Percentiles rank a stretch among this genome's conserved stretches.
These are phyloP conservation scores for Globisporangium okanoganense DNA, from an alignment of 352 stramenopile genomes.

Conservation along the genomic window DNA sequence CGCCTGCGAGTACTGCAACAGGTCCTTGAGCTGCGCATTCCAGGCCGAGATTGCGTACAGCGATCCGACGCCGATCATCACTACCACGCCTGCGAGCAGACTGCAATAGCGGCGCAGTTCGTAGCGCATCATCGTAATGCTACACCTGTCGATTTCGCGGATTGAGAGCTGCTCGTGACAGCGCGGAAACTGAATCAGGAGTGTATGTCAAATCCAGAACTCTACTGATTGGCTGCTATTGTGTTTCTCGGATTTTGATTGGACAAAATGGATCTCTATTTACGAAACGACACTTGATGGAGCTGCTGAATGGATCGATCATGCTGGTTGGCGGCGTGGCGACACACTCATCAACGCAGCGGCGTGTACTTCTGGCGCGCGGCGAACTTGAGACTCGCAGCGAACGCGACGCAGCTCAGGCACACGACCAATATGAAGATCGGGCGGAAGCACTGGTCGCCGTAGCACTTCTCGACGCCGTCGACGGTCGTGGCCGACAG, in stretches of 20 bases:
- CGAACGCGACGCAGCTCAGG: slow-evolving; percentile 45
- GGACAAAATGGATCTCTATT: background rate
- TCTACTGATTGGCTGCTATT: background rate
- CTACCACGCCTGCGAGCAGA: slow-evolving; percentile 49
- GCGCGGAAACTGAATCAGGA: background rate
- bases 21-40: slow-evolving; percentile 80
- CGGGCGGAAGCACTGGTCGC: slow-evolving; percentile 50
- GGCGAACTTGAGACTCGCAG: slow-evolving; percentile 53
- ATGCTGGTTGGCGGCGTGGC: background rate
- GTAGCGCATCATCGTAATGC: slow-evolving; percentile 7
- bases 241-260: background rate
- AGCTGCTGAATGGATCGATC: background rate
- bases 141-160: background rate
- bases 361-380: slow-evolving; percentile 25
- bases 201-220: background rate
- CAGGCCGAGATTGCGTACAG: slow-evolving; percentile 79
- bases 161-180: background rate
- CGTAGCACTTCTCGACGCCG: slow-evolving; percentile 50
- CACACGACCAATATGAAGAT: slow-evolving; percentile 57
- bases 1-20: slow-evolving; percentile 67
- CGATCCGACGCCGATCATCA: slow-evolving; percentile 74
- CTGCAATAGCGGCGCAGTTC: slow-evolving; percentile 32
- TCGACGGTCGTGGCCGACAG: slow-evolving; percentile 28
- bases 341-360: slow-evolving; percentile 7
- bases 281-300: background rate